phyloP scores from a whole-genome alignment of 176 grass and related monocot genomes.

The Microstegium vimineum region DNA sequence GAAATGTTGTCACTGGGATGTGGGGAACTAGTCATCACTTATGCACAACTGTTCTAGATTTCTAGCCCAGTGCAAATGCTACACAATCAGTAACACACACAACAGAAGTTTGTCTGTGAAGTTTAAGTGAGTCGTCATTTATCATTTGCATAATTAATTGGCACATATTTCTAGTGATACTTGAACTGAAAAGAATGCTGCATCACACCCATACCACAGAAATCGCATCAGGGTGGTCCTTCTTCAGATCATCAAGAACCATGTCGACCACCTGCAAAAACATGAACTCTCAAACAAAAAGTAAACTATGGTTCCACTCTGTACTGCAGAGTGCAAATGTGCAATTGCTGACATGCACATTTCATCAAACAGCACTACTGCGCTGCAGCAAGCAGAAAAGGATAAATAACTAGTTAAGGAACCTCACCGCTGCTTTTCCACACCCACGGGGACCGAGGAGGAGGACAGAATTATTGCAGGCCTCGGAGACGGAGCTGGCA shows the following conservation, averaged over 20 bases:
- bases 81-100: neutral
- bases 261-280: conserved; percentile 67
- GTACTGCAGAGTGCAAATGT: neutral
- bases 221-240: conserved; percentile 66
- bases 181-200: neutral
- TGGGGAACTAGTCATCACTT: too few relatives aligned
- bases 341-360: neutral
- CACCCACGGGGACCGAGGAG: conserved; percentile 70
- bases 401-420: neutral
- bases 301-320: neutral
- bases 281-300: neutral
- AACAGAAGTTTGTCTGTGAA: neutral
- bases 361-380: conserved; percentile 4
- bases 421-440: conserved; percentile 65
- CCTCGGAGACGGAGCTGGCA: conserved; percentile 61
- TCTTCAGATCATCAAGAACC: conserved; percentile 79
- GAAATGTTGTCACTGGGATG: neutral
- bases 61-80: neutral
- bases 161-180: neutral
- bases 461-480: conserved; percentile 79
- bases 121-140: neutral
- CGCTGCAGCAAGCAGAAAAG: neutral
- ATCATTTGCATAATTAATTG: neutral
- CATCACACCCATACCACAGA: conserved; percentile 53
- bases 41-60: neutral